These are phyloP conservation scores for Trichosanthes truncata DNA, from an alignment of 306 rosid species.

Conservation along the genomic window DNA sequence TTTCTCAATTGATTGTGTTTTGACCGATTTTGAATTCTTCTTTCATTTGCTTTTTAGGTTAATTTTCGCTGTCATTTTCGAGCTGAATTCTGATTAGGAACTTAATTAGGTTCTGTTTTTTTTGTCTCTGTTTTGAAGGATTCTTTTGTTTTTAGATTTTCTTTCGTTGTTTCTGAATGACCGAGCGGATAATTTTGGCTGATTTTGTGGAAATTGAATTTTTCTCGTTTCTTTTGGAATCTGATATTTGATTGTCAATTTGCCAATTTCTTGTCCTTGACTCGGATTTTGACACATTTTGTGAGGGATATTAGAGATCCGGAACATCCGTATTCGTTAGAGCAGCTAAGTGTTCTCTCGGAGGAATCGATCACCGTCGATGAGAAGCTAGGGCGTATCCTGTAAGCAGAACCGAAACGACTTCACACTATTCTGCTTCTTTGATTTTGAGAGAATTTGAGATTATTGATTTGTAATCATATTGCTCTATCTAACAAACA, in stretches of 20 bases:
- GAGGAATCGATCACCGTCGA: constrained; percentile 92
- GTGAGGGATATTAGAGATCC: constrained; percentile 99
- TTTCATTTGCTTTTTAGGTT: background rate
- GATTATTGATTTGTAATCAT: background rate
- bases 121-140: background rate
- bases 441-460: constrained; percentile 1
- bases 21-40: background rate
- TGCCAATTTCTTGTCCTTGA: constrained; percentile 39
- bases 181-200: background rate
- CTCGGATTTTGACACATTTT: constrained; percentile 49
- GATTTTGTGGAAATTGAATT: background rate
- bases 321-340: constrained; percentile 95
- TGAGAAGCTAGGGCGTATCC: constrained; percentile 72
- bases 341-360: constrained; percentile 90
- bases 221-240: background rate
- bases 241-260: background rate
- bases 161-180: background rate
- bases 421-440: background rate
- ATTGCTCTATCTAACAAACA: background rate
- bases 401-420: constrained; percentile 28
- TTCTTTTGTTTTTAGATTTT: background rate
- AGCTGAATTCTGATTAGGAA: background rate
- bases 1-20: background rate
- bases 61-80: background rate
- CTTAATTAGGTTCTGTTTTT: background rate